These are phyloP conservation scores for Vinca major DNA, from an alignment of 305 asterid genomes.

Conservation along the genomic window DNA sequence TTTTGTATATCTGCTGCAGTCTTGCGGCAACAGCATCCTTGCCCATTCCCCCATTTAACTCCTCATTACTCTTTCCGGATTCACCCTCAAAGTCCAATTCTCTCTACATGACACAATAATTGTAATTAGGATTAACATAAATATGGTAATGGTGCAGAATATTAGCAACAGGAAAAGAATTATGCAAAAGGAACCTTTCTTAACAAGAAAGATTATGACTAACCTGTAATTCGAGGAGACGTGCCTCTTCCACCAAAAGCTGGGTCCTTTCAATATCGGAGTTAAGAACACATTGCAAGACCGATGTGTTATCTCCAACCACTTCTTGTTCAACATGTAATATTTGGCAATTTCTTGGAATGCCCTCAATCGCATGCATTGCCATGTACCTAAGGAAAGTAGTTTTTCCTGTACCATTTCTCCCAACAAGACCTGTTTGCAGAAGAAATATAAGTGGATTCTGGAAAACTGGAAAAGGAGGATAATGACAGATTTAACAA, in stretches of 20 bases:
- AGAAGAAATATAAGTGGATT: slow-evolving; percentile 1
- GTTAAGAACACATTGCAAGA: slow-evolving; percentile 85
- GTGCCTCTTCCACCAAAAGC: slow-evolving; percentile 83
- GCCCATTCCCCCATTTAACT: slow-evolving; percentile 36
- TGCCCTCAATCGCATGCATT: slow-evolving; percentile 93
- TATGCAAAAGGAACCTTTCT: not conserved
- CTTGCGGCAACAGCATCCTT: slow-evolving; percentile 55
- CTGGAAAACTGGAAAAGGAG: slow-evolving; percentile 1
- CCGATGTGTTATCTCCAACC: slow-evolving; percentile 77
- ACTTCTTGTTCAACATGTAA: slow-evolving; percentile 99
- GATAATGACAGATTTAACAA: slow-evolving; percentile 13
- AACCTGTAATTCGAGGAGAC: slow-evolving; percentile 72
- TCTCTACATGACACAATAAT: slow-evolving; percentile 36
- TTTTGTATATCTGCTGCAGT: slow-evolving; percentile 81
- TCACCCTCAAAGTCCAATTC: slow-evolving; percentile 45
- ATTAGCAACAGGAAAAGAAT: slow-evolving; percentile 1
- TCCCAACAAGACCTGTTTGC: slow-evolving; percentile 84
- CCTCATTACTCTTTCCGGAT: slow-evolving; percentile 39
- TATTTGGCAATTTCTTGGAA: slow-evolving; percentile 94
- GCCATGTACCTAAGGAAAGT: slow-evolving; percentile 97
- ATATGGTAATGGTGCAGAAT: slow-evolving; percentile 4
- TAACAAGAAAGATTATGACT: slow-evolving; percentile 19
- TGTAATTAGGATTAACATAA: not conserved
- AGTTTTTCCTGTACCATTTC: slow-evolving; percentile 98
- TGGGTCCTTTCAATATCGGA: slow-evolving; percentile 74